phyloP scores from a whole-genome alignment of 2,329 filamentous ascomycete species.

The Phaeomoniella chlamydospora region DNA sequence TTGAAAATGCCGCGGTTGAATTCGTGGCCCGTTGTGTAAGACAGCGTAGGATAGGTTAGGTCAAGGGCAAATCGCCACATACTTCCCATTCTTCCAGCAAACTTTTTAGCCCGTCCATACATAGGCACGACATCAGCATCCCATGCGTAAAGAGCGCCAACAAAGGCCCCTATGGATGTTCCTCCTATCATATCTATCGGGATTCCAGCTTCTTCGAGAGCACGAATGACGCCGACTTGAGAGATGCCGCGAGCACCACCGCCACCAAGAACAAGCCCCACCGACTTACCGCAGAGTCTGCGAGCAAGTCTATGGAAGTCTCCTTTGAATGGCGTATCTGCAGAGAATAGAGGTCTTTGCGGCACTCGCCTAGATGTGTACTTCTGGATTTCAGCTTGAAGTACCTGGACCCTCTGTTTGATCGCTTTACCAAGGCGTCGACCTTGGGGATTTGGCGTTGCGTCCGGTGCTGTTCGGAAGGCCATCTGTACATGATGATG shows the following conservation, averaged over 20 bases:
- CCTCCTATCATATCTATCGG: conserved; percentile 92
- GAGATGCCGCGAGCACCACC: conserved; percentile 85
- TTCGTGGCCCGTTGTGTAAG: conserved; percentile 95
- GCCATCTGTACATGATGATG: conserved; percentile 98
- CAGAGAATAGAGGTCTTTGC: conserved; percentile 76
- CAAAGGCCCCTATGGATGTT: conserved; percentile 91
- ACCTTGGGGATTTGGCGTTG: conserved; percentile 52
- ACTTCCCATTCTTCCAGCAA: conserved; percentile 94
- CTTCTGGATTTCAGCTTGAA: conserved; percentile 96
- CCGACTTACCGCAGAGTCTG: conserved; percentile 80
- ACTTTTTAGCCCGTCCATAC: conserved; percentile 94
- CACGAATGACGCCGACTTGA: conserved; percentile 85
- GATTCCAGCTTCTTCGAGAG: conserved; percentile 89
- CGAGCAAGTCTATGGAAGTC: conserved; percentile 91
- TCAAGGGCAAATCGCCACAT: conserved; percentile 98
- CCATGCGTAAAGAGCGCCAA: conserved; percentile 86
- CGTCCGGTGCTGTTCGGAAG: conserved; percentile 61
- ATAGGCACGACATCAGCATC: conserved; percentile 95
- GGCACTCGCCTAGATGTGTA: conserved; percentile 90
- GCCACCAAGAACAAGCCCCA: conserved; percentile 85
- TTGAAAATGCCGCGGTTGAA: conserved; percentile 99
- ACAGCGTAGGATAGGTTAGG: conserved; percentile 87
- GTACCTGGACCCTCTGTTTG: conserved; percentile 82
- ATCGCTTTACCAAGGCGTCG: conserved; percentile 73
- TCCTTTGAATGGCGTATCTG: conserved; percentile 85